Conservation (phyloP, 345 rosid species). For the Kandelia obovata region DNA sequence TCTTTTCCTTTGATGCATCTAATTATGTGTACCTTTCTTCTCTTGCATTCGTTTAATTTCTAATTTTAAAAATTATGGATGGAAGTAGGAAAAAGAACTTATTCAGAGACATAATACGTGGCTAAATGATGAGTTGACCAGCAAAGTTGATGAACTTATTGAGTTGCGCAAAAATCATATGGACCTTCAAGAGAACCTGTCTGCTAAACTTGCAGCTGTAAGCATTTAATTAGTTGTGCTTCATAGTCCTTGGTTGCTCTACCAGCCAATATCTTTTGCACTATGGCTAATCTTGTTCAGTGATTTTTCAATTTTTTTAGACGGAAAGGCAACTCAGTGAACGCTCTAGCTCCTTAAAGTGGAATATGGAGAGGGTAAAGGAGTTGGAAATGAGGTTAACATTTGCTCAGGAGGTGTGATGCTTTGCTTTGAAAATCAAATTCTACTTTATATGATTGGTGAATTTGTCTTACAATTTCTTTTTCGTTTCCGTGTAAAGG, state of each 20-base stretch:
- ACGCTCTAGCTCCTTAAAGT: constrained; percentile 57
- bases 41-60: neutral
- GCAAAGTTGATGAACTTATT: constrained; percentile 59
- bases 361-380: constrained; percentile 73
- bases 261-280: neutral
- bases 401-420: constrained; percentile 62
- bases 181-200: constrained; percentile 76
- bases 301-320: constrained; percentile 33
- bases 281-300: neutral
- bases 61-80: constrained; percentile 16
- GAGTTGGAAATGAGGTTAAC: constrained; percentile 57
- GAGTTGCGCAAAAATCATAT: constrained; percentile 61
- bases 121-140: constrained; percentile 84
- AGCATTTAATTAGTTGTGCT: constrained; percentile 10
- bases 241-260: neutral
- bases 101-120: constrained; percentile 78
- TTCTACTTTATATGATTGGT: constrained; percentile 11
- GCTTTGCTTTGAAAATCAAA: constrained; percentile 6
- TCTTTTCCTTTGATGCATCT: neutral
- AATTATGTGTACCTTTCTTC: neutral
- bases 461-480: constrained; percentile 16
- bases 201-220: constrained; percentile 72
- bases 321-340: constrained; percentile 56
- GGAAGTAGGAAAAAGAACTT: constrained; percentile 83
- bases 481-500: constrained; percentile 44